Base-by-base conservation (phyloP, 1,139 yeast genomes). In the Suhomyces bokatorum region DNA sequence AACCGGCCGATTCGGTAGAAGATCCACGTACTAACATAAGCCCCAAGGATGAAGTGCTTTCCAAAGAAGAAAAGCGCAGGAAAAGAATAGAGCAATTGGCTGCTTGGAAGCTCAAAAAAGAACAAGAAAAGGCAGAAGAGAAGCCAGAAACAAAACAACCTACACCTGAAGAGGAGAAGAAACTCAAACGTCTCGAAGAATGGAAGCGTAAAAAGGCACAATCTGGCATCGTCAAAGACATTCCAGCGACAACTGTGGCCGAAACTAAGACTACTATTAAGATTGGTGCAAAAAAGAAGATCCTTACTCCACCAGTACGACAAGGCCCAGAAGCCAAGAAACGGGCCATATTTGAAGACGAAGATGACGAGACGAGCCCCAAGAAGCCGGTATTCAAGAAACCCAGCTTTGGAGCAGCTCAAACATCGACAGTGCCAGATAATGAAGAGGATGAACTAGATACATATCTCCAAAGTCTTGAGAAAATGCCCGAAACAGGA, bases 81-180 rank as follows among this genome's bases (percentile, higher is more conserved):
- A 60, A 56, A 45, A 59, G 78, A 36, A 68, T 70, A 39, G 75
- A 72, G 49, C 68, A 67, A 49, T 54, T 72, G 37, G 70, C 69
- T n/a, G 66, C 69, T 32, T 73, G 75, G 76, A 67, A 68, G 42
- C 60, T 58, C 39, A 71, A 68, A 59, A 70, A 70, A 45, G 62
- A 63, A 39, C 64, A 62, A 39, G 64, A 58, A 31, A 51, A 55
- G 6, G 15, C 16, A 40, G 3, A 32, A 41, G 31, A 34, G 13
- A 13, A 15, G 20, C 27, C n/a, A 12, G 7, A 32, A 33, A 6
- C 30, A 8, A 14, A 27, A n/a, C 32, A 31, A 31, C 11, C 22
- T 3, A 14, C 15, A 6, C 30, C 24, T 1, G 42, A 29, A n/a
- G 40, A 41, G 3, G 39, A 35, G 10, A 38, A 41, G 36, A 44